These are phyloP conservation scores for Quillaja saponaria DNA, from an alignment of 306 rosid species.

Conservation along the genomic window DNA sequence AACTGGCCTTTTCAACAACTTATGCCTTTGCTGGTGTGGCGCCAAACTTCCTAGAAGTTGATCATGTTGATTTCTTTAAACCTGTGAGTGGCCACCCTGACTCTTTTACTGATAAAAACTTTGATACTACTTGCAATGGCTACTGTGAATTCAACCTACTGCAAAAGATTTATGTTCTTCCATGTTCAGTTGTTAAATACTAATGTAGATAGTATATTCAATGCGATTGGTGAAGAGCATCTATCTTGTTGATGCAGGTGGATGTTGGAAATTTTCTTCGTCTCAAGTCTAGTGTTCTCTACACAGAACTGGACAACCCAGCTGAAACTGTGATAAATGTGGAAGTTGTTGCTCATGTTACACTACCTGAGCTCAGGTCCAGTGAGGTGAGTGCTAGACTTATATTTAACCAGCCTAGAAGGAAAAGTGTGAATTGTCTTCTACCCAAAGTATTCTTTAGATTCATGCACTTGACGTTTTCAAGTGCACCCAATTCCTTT, in stretches of 20 bases:
- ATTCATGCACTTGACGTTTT: conserved; percentile 3
- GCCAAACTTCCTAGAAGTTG: conserved; percentile 84
- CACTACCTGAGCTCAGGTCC: conserved; percentile 75
- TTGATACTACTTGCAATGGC: no score
- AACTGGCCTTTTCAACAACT: conserved; percentile 79
- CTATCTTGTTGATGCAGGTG: no score
- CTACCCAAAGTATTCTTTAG: background rate
- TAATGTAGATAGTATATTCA: no score
- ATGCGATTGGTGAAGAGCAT: no score
- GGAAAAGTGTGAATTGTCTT: no score
- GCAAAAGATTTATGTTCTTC: no score
- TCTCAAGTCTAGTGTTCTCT: conserved; percentile 75
- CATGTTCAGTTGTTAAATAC: no score
- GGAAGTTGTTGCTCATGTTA: conserved; percentile 85
- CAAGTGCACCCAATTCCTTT: conserved; percentile 11
- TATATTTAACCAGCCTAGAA: background rate
- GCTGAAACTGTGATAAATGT: conserved; percentile 65
- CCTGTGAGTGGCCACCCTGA: conserved; percentile 57
- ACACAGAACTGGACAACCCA: conserved; percentile 64
- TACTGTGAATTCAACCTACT: no score
- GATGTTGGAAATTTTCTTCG: conserved; percentile 90
- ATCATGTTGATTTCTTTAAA: conserved; percentile 83
- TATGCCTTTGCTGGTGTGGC: conserved; percentile 83
- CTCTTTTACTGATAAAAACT: background rate
- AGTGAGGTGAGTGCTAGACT: conserved; percentile 62